Conservation (phyloP, 495 filamentous ascomycete species). For the Elaphomyces granulatus region DNA sequence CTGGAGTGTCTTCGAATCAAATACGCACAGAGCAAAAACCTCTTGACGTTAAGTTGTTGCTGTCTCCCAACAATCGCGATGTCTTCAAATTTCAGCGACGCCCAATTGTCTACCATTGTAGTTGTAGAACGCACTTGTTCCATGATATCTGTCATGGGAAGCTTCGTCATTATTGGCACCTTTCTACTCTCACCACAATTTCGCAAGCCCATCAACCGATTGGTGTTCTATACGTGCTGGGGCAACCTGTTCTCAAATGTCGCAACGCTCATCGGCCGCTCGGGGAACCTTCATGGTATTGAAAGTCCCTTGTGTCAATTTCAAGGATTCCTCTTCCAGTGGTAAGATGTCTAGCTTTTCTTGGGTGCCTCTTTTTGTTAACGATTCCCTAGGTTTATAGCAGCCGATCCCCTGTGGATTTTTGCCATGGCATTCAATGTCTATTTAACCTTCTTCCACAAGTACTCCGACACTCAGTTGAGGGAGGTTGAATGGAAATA, state of each 20-base stretch:
- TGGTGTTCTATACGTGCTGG: slow-evolving; percentile 75
- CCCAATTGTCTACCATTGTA: slow-evolving; percentile 32
- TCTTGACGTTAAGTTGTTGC: slow-evolving; percentile 1
- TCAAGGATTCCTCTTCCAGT: slow-evolving; percentile 62
- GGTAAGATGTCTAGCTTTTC: slow-evolving; percentile 31
- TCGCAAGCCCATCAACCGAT: slow-evolving; percentile 74
- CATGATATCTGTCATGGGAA: slow-evolving; percentile 55
- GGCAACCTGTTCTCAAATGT: slow-evolving; percentile 74
- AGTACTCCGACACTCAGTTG: slow-evolving; percentile 53
- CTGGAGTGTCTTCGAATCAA: no score
- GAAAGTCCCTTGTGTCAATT: slow-evolving; percentile 51
- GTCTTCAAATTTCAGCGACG: slow-evolving; percentile 2
- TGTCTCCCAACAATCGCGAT: no score
- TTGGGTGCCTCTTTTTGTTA: slow-evolving; percentile 1
- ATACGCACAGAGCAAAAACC: no score
- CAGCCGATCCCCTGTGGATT: slow-evolving; percentile 68
- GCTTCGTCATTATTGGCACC: slow-evolving; percentile 57
- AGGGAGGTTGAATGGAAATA: slow-evolving; percentile 60
- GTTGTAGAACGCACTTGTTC: slow-evolving; percentile 55
- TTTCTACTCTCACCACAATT: slow-evolving; percentile 37
- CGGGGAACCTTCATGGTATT: slow-evolving; percentile 30
- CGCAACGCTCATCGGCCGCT: slow-evolving; percentile 57
- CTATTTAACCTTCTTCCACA: slow-evolving; percentile 70
- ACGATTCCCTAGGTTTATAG: slow-evolving; percentile 42
- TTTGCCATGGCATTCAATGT: slow-evolving; percentile 83